Base-by-base conservation (phyloP, 768 basidiomycete species). In the Lactarius tabidus region DNA sequence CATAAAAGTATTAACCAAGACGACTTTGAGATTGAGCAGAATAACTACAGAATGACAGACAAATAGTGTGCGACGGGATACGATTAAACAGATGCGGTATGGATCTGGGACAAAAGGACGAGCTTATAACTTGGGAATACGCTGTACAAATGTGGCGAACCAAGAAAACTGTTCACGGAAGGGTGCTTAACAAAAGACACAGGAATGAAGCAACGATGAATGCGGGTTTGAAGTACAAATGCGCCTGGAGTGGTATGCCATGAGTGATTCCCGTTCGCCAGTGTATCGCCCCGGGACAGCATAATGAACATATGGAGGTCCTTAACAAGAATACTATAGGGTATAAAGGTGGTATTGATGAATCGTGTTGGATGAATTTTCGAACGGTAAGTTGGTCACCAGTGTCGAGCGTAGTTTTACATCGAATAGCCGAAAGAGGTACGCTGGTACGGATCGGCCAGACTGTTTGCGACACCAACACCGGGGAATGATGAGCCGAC, bases 391-490 rank as follows among this genome's bases (percentile, higher is more conserved):
- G 65, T 52, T 35, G 48, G 28, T 48, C 59, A 38, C 57, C 59
- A 41, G 60, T 60, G 63, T 48, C 31, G 48, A 52, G 48, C 55
- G 59, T 62, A 66, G 52, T 77, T 86, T 82, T 82, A 92, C 89
- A 91, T 90, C 73, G 88, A 86, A 72, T 93, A 93, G 64, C 86
- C 87, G 71, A 88, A 93, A 68, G 79, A 78, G 55, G 85, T 79
- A 73, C 85, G 80, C 78, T 89, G 88, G 79, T 93, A 93, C 38
- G 88, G 89, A 76, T 91, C 90, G 71, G 80, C 84, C 71, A 88
- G 78, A 45, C 84, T 78, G 53, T 74, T 80, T 45, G 86, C 75
- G 66, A 82, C 73, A 61, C 79, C 79, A 66, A 80, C 76, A 67
- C 74, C 75, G 56, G 79, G 78, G 74, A 81, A 84, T 43, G 80